phyloP scores from a whole-genome alignment of 371 early-diverging fungal species.

The Rhizopus sp. region DNA sequence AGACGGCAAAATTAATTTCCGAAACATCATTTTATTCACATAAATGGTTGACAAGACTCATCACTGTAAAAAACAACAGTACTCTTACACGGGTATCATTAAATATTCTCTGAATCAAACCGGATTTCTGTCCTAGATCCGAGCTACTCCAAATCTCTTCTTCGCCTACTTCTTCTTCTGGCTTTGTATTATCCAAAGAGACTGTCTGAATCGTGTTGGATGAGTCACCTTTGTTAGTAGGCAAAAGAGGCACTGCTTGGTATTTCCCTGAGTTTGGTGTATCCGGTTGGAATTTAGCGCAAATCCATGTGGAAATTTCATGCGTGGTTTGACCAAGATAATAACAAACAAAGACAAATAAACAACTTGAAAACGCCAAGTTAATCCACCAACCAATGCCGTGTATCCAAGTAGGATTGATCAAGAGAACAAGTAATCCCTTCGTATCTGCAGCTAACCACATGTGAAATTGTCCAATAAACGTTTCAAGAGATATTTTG shows the following conservation, averaged over 20 bases:
- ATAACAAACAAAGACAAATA: conserved; percentile 62
- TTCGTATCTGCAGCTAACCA: conserved; percentile 78
- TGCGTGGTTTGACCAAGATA: conserved; percentile 55
- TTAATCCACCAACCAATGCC: conserved; percentile 61
- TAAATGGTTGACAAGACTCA: conserved; percentile 10
- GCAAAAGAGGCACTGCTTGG: conserved; percentile 26
- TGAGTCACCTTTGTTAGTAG: neutral
- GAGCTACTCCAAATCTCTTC: conserved; percentile 7
- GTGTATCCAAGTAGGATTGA: conserved; percentile 32
- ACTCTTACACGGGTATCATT: conserved; percentile 13
- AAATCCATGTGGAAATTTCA: conserved; percentile 44
- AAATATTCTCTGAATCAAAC: neutral
- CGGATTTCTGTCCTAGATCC: conserved; percentile 1
- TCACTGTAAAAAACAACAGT: conserved; percentile 9
- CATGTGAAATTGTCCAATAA: conserved; percentile 80
- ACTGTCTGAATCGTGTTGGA: neutral
- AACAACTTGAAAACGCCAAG: conserved; percentile 44
- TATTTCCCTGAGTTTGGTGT: conserved; percentile 14
- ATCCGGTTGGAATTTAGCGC: conserved; percentile 7
- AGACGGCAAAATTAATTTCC: neutral
- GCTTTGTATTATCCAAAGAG: neutral
- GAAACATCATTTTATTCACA: conserved; percentile 7
- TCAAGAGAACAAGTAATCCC: conserved; percentile 55
- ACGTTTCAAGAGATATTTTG: conserved; percentile 71
- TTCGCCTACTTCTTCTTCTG: conserved; percentile 4